Evolutionary conservation across 2,329 filamentous ascomycete genomes (phyloP), one percentile per base, ranked within the genome.

Genomic region (Clarireedia paspali): DNA sequence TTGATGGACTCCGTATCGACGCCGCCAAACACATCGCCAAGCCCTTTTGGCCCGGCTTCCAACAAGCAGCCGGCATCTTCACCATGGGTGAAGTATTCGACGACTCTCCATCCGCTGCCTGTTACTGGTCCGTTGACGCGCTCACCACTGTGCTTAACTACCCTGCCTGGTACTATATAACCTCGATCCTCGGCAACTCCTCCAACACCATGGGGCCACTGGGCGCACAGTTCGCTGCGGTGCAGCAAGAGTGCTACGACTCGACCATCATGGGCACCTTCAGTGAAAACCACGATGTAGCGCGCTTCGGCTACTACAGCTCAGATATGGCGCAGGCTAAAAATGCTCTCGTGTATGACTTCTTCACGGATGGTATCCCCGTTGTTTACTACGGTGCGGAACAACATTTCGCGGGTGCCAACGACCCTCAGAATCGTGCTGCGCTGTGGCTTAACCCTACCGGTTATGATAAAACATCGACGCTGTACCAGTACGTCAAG

Each of bases 41-140:
- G 58, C 72, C 72, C 17, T 86, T 83, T 67, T 83, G 81, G 74
- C 69, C 78, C 0, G 67, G 62, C 0, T 85, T 84, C 60, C 71
- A 75, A 27, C 57, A 70, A 3, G 77, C 78, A 0, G 73, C 80
- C 0, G 80, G 79, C 4, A 77, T 83, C 3, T 85, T 81, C 67
- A 73, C 75, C 4, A 73, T 84, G 12, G 82, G 83, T 4, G 83
- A 86, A 63, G 81, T 85, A 3, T 77, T 75, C 47, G 71, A 80
- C 30, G 80, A 79, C 34, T 70, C 77, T 59, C 73, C 77, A 0
- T 59, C 67, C 74, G 83, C 72, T 72, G 73, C 27, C 34, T 62
- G 60, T 38, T 39, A 47, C 14, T 62, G 56, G 53, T 42, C 49
- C 5, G 42, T 34, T 12, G 47, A 60, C 47, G 57, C 50, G 15